Evolutionary conservation across 371 early-diverging fungal species (phyloP), one percentile per base, ranked within the genome.

Genomic region (Circinella umbellata): DNA sequence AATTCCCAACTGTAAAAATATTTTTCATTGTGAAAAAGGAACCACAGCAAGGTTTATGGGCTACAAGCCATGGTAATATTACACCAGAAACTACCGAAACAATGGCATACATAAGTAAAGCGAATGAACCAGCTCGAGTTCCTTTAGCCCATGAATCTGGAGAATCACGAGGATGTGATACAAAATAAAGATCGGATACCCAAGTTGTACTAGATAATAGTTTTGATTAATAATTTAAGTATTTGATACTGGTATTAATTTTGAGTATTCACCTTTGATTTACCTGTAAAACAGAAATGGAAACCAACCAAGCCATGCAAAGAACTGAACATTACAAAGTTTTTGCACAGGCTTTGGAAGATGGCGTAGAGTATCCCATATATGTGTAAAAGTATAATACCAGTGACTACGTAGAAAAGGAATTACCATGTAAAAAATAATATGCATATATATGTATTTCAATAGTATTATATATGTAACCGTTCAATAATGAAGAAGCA

Each of bases 261-360:
- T 27, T 27, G 27, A 27, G 27, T 27, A 27, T 27, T 27, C 27
- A 27, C 27, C 27, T 27, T 27, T 15, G n/a, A 48, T 10, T 47
- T 61, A 76, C 67, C 79, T 77, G 69, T 83, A 85, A 55, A 85
- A 83, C 10, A 85, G 64, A 66, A 85, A 83, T 10, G 92, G 90
- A 72, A 93, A 93, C 89, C 91, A 90, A 4, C 89, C 92, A 73
- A 91, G 75, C 91, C 92, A 93, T 4, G 87, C 86, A 72, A 87
- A 90, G 64, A 93, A 87, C 68, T 93, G 93, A 4, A 89, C 86
- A 64, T 87, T 85, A 71, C 91, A 91, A 20, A 93, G 80, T 63
- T 75, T 61, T 57, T 86, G 86, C 1, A 92, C 73, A 1, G 86
- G 77, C 1, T 34, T 66, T 0, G 92, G 90, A n/a, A 91, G 64